Conservation (phyloP, 306 rosid genomes). For the Medicago arabica region DNA sequence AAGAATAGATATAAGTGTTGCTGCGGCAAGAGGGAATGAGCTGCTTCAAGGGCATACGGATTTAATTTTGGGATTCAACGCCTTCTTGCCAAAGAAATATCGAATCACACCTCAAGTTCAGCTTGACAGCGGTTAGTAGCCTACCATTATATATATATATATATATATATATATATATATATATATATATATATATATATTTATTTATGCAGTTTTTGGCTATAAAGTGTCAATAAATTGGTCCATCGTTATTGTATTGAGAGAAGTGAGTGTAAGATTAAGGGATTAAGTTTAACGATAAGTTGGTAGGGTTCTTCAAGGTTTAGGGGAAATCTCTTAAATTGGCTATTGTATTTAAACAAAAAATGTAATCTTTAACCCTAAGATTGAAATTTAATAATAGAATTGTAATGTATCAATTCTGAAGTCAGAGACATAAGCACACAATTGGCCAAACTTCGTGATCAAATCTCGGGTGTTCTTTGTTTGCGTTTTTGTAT, state of each 20-base stretch:
- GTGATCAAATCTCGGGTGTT: background rate
- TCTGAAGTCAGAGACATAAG: background rate
- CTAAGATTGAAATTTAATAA: background rate
- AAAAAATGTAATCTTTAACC: background rate
- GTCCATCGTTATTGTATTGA: background rate
- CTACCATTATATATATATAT: background rate
- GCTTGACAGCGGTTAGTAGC: background rate
- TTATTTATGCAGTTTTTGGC: background rate
- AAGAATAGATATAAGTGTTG: background rate
- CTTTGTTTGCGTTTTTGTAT: too few species aligned
- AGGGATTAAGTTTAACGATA: background rate
- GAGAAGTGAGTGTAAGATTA: background rate
- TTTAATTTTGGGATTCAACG: background rate
- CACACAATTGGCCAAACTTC: background rate
- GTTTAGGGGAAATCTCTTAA: background rate
- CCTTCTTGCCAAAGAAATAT: constrained; percentile 5
- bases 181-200: background rate
- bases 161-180: background rate
- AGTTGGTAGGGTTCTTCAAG: background rate
- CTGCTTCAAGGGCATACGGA: background rate
- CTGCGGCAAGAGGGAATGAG: background rate
- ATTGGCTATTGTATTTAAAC: background rate
- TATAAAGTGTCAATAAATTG: background rate
- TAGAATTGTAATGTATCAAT: background rate
- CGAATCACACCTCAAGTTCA: background rate